A percentile compares a stretch with the other conserved stretches of the same genome.
phyloP scores from a whole-genome alignment of 2,329 filamentous ascomycete species.

The Clarireedia hainanense region DNA sequence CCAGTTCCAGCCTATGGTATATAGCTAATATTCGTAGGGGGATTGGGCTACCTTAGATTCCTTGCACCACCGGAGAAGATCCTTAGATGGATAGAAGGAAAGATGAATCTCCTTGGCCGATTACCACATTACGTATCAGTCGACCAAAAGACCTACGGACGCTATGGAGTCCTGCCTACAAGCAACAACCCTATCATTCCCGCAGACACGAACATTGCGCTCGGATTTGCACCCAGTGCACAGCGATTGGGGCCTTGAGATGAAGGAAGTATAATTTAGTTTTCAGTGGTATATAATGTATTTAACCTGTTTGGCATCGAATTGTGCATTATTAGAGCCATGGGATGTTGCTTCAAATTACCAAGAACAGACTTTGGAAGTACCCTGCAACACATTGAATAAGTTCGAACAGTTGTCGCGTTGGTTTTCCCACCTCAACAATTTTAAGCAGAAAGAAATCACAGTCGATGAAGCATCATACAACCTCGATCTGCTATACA shows the following conservation, averaged over 20 bases:
- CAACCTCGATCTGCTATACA: no score
- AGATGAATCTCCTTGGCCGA: slow-evolving; percentile 74
- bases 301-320: no score
- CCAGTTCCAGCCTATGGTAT: not conserved
- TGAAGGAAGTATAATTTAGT: not conserved
- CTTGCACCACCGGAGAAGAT: slow-evolving; percentile 84
- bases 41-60: slow-evolving; percentile 80
- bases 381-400: no score
- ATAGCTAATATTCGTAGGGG: slow-evolving; percentile 45
- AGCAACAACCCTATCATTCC: slow-evolving; percentile 32
- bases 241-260: slow-evolving; percentile 63
- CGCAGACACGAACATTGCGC: slow-evolving; percentile 34
- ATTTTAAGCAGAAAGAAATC: no score
- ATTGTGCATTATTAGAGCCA: no score
- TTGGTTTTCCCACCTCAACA: no score
- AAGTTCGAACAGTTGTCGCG: no score
- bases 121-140: slow-evolving; percentile 90
- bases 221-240: slow-evolving; percentile 53
- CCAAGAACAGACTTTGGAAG: no score
- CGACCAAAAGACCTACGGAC: slow-evolving; percentile 90
- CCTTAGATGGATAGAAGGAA: slow-evolving; percentile 80
- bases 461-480: no score
- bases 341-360: no score
- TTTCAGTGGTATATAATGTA: no score
- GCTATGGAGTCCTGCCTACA: slow-evolving; percentile 79